These are phyloP conservation scores for Astragalus membranaceus DNA, from an alignment of 306 rosid genomes.

Conservation along the genomic window DNA sequence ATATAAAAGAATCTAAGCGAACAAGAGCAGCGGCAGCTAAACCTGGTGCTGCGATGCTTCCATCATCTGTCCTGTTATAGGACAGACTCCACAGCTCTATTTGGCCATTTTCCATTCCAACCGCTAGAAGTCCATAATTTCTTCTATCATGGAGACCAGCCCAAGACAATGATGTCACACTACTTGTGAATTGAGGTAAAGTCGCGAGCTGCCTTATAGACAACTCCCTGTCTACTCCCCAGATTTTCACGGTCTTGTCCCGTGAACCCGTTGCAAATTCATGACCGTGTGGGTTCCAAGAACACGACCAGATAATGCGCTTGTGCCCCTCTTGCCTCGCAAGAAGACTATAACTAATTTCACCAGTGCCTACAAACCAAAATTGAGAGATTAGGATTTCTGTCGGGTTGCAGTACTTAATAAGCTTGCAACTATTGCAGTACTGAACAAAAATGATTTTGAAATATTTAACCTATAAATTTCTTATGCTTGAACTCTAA, in stretches of 20 bases:
- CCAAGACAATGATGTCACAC: conserved; percentile 89
- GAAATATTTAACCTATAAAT: neutral
- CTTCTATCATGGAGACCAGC: conserved; percentile 16
- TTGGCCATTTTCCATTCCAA: conserved; percentile 91
- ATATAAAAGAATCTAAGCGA: conserved; percentile 51
- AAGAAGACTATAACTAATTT: conserved; percentile 49
- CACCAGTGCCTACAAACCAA: conserved; percentile 45
- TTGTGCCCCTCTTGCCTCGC: conserved; percentile 85
- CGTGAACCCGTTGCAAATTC: conserved; percentile 96
- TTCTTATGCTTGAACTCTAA: neutral
- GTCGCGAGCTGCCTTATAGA: conserved; percentile 49
- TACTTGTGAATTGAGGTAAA: conserved; percentile 55
- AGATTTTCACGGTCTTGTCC: conserved; percentile 78
- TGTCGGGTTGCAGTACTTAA: neutral
- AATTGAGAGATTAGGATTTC: conserved; percentile 7
- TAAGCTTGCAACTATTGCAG: neutral
- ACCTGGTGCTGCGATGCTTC: conserved; percentile 20
- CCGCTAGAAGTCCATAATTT: conserved; percentile 57
- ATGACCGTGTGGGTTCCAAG: conserved; percentile 83
- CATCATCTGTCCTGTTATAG: conserved; percentile 35
- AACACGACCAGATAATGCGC: conserved; percentile 95
- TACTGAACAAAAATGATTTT: neutral
- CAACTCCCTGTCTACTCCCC: conserved; percentile 48
- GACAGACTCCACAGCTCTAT: conserved; percentile 79
- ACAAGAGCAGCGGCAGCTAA: conserved; percentile 28